A percentile compares a stretch with the other conserved stretches of the same genome.
Conservation (phyloP, 2,329 filamentous ascomycete species). For the Tolypocladium sp. region DNA sequence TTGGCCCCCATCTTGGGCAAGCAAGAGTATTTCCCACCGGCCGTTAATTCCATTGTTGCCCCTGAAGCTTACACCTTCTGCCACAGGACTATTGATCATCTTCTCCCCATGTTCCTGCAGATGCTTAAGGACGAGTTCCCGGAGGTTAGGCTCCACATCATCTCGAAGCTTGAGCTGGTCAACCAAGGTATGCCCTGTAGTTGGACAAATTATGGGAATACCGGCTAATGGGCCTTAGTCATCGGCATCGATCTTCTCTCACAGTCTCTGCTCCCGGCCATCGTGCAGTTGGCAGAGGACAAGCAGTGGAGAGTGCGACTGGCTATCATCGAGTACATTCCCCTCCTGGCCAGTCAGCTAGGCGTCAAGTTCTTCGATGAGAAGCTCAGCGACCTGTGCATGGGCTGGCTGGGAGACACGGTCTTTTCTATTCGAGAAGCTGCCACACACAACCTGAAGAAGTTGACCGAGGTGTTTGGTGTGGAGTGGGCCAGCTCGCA, state of each 20-base stretch:
- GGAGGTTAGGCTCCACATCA: conserved; percentile 95
- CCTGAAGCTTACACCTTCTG: neutral
- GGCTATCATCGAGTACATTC: conserved; percentile 99
- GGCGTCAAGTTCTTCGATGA: conserved; percentile 98
- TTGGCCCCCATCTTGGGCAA: conserved; percentile 95
- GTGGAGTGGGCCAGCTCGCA: conserved; percentile 95
- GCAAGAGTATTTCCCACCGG: conserved; percentile 64
- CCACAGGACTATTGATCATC: conserved; percentile 83
- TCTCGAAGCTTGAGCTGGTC: conserved; percentile 97
- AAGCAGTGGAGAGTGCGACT: conserved; percentile 98
- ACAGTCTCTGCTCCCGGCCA: conserved; percentile 91
- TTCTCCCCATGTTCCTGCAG: conserved; percentile 96
- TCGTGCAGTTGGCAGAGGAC: conserved; percentile 94
- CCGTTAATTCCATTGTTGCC: no score
- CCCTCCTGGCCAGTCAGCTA: conserved; percentile 86
- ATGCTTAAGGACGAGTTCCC: conserved; percentile 99
- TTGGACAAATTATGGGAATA: neutral
- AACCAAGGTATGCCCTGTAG: conserved; percentile 64
- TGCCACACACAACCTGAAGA: conserved; percentile 94
- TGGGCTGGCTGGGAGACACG: conserved; percentile 97
- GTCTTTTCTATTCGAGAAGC: conserved; percentile 98
- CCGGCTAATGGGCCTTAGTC: conserved; percentile 43
- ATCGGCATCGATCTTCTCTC: conserved; percentile 97
- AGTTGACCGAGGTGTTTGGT: conserved; percentile 96
- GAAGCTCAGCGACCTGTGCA: conserved; percentile 89